phyloP scores from a whole-genome alignment of 169 alveolate genomes.

The Plasmodium malariae region DNA sequence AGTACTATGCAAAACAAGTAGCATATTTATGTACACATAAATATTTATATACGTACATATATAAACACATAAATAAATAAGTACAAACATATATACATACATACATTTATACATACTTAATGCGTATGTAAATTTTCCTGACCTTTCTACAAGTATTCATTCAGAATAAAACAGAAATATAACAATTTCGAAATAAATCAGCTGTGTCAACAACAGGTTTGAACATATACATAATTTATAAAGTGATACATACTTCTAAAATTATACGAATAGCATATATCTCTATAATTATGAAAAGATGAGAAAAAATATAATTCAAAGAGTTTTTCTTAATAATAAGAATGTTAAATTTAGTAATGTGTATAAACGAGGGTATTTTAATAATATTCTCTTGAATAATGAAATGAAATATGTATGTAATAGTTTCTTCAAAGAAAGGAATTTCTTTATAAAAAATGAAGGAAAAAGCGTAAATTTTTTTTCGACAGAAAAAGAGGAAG shows the following conservation, averaged over 20 bases:
- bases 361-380: constrained; percentile 25
- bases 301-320: constrained; percentile 58
- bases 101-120: too few relatives aligned
- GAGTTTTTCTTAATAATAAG: constrained; percentile 4
- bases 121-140: not conserved
- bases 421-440: constrained; percentile 5
- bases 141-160: not conserved
- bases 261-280: not conserved
- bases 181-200: not conserved
- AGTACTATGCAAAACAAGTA: too few relatives aligned
- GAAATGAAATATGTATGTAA: constrained; percentile 24
- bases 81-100: not conserved
- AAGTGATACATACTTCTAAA: too few relatives aligned
- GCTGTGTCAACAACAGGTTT: too few relatives aligned
- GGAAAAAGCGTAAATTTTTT: not conserved
- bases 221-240: too few relatives aligned
- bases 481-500: constrained; percentile 56
- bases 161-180: not conserved
- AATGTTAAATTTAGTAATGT: constrained; percentile 16
- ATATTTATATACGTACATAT: not conserved
- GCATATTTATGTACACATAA: too few relatives aligned
- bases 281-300: constrained; percentile 24
- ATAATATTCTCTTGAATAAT: constrained; percentile 24
- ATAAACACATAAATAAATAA: not conserved
- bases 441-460: constrained; percentile 14